Conservation (phyloP, 2,329 filamentous ascomycete species). For the Fusarium dimerum region DNA sequence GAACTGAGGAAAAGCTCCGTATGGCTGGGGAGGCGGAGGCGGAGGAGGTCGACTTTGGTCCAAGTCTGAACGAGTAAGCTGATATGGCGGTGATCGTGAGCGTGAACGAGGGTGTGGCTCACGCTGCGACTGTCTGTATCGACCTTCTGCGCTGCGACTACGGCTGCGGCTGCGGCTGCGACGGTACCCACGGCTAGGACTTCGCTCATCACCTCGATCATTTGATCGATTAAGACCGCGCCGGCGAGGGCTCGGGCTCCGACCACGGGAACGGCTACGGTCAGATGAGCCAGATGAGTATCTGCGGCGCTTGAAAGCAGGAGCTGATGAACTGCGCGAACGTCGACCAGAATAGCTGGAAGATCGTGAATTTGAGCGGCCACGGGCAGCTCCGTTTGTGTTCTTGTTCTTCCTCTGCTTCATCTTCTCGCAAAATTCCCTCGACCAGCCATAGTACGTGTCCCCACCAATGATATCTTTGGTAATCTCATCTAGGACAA, state of each 20-base stretch:
- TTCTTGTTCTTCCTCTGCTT: constrained; percentile 52
- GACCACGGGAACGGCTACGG: constrained; percentile 27
- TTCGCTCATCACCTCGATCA: constrained; percentile 23
- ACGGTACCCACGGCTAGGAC: constrained; percentile 24
- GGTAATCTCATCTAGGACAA: constrained; percentile 65
- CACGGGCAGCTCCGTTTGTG: constrained; percentile 24
- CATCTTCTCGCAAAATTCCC: constrained; percentile 79
- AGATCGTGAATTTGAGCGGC: constrained; percentile 37
- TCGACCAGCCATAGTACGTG: constrained; percentile 88
- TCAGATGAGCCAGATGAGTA: constrained; percentile 24
- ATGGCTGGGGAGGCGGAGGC: constrained; percentile 21
- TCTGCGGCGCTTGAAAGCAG: constrained; percentile 33
- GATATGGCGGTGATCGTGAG: constrained; percentile 21
- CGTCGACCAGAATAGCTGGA: constrained; percentile 29
- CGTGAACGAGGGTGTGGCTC: constrained; percentile 32
- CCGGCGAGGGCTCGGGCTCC: constrained; percentile 31
- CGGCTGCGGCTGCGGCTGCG: constrained; percentile 35
- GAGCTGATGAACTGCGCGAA: constrained; percentile 35
- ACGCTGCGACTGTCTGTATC: constrained; percentile 19
- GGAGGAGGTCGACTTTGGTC: constrained; percentile 25
- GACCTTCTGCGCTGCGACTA: constrained; percentile 26
- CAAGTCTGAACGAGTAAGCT: constrained; percentile 14
- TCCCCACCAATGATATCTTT: constrained; percentile 66
- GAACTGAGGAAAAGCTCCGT: constrained; percentile 10
- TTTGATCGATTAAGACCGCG: constrained; percentile 35